phyloP scores from a whole-genome alignment of 1,284 basidiomycete species.

The Schizophyllum commune region DNA sequence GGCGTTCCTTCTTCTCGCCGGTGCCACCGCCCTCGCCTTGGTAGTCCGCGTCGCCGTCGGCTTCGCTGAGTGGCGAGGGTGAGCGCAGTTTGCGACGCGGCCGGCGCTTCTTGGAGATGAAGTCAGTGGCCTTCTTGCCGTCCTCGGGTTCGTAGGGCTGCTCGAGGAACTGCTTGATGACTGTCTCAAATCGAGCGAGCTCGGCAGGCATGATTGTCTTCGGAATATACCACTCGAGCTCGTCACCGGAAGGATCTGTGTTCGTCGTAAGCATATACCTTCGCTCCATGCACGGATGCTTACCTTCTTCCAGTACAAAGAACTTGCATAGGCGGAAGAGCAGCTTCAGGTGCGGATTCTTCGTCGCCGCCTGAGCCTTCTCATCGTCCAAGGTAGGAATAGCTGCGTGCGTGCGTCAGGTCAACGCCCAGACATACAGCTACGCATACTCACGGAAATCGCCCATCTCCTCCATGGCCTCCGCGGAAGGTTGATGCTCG shows the following conservation, averaged over 20 bases:
- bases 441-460: constrained; percentile 61
- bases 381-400: constrained; percentile 71
- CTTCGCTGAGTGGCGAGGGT: constrained; percentile 36
- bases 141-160: constrained; percentile 70
- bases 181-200: constrained; percentile 54
- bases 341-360: constrained; percentile 73
- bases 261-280: constrained; percentile 4
- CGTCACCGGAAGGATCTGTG: constrained; percentile 45
- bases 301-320: constrained; percentile 55
- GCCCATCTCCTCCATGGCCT: constrained; percentile 64
- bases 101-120: constrained; percentile 58
- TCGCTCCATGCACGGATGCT: constrained; percentile 6
- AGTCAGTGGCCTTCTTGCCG: constrained; percentile 51
- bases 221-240: constrained; percentile 78
- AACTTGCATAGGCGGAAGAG: constrained; percentile 72
- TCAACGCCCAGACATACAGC: background rate
- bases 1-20: constrained; percentile 8
- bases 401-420: constrained; percentile 32
- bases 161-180: constrained; percentile 72
- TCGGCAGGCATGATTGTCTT: constrained; percentile 54
- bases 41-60: constrained; percentile 23
- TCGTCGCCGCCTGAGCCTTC: constrained; percentile 67
- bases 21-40: constrained; percentile 18
- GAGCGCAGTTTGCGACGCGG: constrained; percentile 40
- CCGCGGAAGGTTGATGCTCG: constrained; percentile 48